Base-by-base conservation (phyloP, 208 protist species). In the Crithidia brevicula region DNA sequence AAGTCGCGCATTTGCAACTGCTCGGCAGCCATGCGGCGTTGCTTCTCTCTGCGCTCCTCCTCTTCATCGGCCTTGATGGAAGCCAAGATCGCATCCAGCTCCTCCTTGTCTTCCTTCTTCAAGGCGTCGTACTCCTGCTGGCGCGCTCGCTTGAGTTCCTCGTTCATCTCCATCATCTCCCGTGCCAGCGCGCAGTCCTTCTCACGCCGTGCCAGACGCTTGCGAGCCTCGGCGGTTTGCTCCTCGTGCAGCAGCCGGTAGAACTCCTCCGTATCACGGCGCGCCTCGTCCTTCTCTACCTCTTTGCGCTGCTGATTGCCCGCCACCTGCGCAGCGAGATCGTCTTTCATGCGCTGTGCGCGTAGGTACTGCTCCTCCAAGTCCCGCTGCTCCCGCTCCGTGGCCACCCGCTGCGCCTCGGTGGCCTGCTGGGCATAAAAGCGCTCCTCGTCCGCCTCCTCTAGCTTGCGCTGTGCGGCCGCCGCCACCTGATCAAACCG, bases 91-190 rank as follows among this genome's bases (percentile, higher is more conserved):
- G 59, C 40, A 43, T 96, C 91, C 31, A 96, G 79, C 60, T 64
- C 59, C 63, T 83, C 85, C 38, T 67, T 78, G 40, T 96, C 91
- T 67, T 96, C 86, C 46, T 78, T 60, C 10, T 66, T 68, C 53
- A 93, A 70, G 40, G 70, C 74, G n/a, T 86, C 88, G 70, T 89
- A 91, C 78, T 93, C 87, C 67, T 92, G 75, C 72, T 84, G 77
- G 27, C 86, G 77, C n/a, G 82, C 86, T 1, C 62, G 66, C 69
- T 89, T 67, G 60, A 92, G 68, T 58, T 85, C 78, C 34, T 90
- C 88, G 72, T 88, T 93, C 31, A 89, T 75, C 22, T 72, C 81
- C 46, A 70, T 77, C 79, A 93, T 93, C 60, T 96, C 91, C 56
- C 65, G 76, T 33, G 80, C 85, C 18, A 93, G 28, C 34, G 65